Conservation (phyloP, 495 filamentous ascomycete species). For the Penicillium manginii region DNA sequence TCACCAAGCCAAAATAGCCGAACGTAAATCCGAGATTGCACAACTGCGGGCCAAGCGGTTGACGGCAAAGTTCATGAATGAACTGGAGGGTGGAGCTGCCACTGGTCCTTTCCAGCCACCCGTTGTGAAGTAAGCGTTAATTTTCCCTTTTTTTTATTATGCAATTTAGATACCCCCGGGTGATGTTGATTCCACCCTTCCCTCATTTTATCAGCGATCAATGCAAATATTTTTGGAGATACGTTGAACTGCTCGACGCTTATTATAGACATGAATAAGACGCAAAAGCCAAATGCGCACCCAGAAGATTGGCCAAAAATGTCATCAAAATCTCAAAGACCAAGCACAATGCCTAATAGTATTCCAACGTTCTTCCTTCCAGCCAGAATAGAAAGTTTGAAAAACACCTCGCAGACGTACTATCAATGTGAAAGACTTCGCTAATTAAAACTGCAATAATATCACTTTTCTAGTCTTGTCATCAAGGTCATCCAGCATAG, state of each 20-base stretch:
- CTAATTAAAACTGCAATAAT: neutral
- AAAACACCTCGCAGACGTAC: neutral
- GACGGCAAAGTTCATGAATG: slow-evolving; percentile 74
- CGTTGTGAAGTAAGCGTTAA: neutral
- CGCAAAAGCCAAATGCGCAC: neutral
- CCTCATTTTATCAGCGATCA: neutral
- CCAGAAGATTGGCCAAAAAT: neutral
- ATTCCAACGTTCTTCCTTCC: neutral
- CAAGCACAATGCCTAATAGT: neutral
- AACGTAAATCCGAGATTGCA: neutral
- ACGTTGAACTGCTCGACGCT: neutral
- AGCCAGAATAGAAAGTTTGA: neutral
- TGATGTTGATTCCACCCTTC: neutral
- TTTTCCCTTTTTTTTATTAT: neutral
- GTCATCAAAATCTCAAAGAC: no score
- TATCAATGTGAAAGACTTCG: neutral
- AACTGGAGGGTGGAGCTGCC: slow-evolving; percentile 21
- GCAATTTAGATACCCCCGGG: neutral
- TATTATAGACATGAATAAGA: neutral
- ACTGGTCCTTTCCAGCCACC: neutral
- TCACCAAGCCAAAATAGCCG: neutral
- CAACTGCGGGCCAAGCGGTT: slow-evolving; percentile 56
- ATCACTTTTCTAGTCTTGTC: slow-evolving; percentile 2
- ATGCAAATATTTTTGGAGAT: neutral
- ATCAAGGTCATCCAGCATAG: slow-evolving; percentile 1